Conservation (phyloP, 2,329 filamentous ascomycete species). For the Penicillium corylophilum region DNA sequence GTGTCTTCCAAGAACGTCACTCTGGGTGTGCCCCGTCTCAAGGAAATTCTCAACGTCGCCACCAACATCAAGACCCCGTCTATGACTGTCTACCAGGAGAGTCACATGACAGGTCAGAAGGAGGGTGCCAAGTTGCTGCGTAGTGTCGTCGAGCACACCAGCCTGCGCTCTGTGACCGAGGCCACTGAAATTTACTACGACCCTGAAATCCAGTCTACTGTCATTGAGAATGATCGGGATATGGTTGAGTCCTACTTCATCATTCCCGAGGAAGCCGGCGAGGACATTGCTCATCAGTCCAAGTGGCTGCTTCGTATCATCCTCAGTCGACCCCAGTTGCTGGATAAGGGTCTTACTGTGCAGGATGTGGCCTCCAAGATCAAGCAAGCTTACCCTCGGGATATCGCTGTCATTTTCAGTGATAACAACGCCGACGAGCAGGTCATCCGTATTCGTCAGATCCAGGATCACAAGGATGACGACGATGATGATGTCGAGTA, state of each 20-base stretch:
- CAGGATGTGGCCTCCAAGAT: constrained; percentile 87
- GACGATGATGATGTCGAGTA: constrained; percentile 76
- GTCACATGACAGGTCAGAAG: constrained; percentile 61
- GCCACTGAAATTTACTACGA: constrained; percentile 97
- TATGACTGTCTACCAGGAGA: constrained; percentile 85
- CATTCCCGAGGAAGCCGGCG: constrained; percentile 78
- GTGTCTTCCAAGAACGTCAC: constrained; percentile 99
- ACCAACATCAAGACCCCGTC: constrained; percentile 98
- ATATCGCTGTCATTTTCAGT: constrained; percentile 91
- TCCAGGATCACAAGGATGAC: constrained; percentile 67
- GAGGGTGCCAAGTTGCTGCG: constrained; percentile 82
- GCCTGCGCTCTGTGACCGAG: constrained; percentile 83
- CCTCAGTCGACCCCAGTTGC: constrained; percentile 87
- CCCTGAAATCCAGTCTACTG: constrained; percentile 80
- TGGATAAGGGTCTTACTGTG: constrained; percentile 86
- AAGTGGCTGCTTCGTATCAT: constrained; percentile 94
- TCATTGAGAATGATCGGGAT: constrained; percentile 82
- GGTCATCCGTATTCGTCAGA: constrained; percentile 86
- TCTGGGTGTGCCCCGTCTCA: constrained; percentile 95
- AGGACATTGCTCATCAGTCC: constrained; percentile 67
- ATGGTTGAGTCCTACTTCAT: constrained; percentile 98
- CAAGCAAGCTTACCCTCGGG: constrained; percentile 80
- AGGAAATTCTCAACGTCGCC: constrained; percentile 98
- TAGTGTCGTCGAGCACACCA: constrained; percentile 91
- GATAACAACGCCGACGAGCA: constrained; percentile 97